A percentile compares a stretch with the other conserved stretches of the same genome.
Conservation (phyloP, 2,329 filamentous ascomycete species). For the Aspergillus hortae region DNA sequence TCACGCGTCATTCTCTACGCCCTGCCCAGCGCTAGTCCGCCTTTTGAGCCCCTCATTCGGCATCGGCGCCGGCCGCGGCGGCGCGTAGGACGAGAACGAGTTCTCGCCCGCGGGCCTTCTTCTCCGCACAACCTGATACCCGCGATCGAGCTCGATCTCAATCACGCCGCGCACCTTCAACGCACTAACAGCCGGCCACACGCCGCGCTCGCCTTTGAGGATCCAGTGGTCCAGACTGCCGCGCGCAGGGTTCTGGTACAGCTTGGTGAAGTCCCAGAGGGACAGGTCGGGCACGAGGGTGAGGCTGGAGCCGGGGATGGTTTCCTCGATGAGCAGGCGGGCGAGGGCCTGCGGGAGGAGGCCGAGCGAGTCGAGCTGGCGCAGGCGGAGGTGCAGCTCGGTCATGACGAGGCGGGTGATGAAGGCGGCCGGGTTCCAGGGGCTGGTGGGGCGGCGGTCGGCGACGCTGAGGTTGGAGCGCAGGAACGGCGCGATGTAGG, state of each 20-base stretch:
- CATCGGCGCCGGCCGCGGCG: slow-evolving; percentile 2
- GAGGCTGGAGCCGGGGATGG: slow-evolving; percentile 71
- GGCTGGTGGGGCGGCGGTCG: slow-evolving; percentile 55
- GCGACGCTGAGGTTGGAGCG: slow-evolving; percentile 77
- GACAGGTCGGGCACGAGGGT: slow-evolving; percentile 79
- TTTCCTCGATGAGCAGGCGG: slow-evolving; percentile 77
- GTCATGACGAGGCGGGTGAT: slow-evolving; percentile 65
- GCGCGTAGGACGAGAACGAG: slow-evolving; percentile 5
- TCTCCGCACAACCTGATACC: slow-evolving; percentile 72
- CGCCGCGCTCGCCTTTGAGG: slow-evolving; percentile 73
- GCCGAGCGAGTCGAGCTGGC: slow-evolving; percentile 74
- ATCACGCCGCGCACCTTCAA: slow-evolving; percentile 78
- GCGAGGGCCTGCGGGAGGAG: slow-evolving; percentile 67
- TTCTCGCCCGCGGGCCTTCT: slow-evolving; percentile 27
- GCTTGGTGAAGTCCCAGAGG: slow-evolving; percentile 66
- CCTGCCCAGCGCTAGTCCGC: slow-evolving; percentile 17
- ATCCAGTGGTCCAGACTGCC: slow-evolving; percentile 83
- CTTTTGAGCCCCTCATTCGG: slow-evolving; percentile 28
- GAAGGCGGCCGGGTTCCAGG: slow-evolving; percentile 56
- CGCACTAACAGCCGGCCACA: slow-evolving; percentile 85
- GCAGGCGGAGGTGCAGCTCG: slow-evolving; percentile 75
- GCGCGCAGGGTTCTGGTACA: slow-evolving; percentile 79
- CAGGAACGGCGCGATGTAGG: slow-evolving; percentile 83
- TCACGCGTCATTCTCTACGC: slow-evolving; percentile 17
- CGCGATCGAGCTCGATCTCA: slow-evolving; percentile 81